Percentiles rank a stretch among this genome's conserved stretches.
These are phyloP conservation scores for Angophora floribunda DNA, from an alignment of 345 rosid genomes.

Conservation along the genomic window DNA sequence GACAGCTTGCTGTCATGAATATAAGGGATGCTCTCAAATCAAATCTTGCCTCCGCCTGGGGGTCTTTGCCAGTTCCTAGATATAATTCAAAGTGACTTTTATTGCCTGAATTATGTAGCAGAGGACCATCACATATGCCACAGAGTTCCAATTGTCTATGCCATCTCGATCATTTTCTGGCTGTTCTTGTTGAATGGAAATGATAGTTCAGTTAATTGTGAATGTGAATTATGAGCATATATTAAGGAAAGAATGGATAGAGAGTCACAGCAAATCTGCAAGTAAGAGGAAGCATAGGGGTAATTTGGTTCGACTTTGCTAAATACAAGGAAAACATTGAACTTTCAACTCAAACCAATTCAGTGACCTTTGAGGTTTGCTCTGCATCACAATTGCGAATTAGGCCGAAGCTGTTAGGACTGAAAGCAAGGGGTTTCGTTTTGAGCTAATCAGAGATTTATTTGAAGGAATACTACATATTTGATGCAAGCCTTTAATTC, in stretches of 20 bases:
- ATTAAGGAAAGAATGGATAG: background rate
- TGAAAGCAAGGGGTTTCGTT: background rate
- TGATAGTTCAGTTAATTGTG: background rate
- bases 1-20: background rate
- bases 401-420: background rate
- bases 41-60: background rate
- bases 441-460: background rate
- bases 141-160: background rate
- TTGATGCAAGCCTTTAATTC: background rate
- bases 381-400: background rate
- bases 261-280: background rate
- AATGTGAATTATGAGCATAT: background rate
- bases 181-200: background rate
- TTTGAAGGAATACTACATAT: background rate
- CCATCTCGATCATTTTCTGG: background rate
- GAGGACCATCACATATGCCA: background rate
- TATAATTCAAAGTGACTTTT: background rate
- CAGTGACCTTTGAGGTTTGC: background rate
- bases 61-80: background rate
- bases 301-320: background rate
- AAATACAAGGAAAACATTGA: background rate
- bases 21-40: background rate
- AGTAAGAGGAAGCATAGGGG: background rate
- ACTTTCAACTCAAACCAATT: background rate
- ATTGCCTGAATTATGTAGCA: background rate